Base-by-base conservation (phyloP, 768 basidiomycete species). In the Panaeolus papilionaceus region DNA sequence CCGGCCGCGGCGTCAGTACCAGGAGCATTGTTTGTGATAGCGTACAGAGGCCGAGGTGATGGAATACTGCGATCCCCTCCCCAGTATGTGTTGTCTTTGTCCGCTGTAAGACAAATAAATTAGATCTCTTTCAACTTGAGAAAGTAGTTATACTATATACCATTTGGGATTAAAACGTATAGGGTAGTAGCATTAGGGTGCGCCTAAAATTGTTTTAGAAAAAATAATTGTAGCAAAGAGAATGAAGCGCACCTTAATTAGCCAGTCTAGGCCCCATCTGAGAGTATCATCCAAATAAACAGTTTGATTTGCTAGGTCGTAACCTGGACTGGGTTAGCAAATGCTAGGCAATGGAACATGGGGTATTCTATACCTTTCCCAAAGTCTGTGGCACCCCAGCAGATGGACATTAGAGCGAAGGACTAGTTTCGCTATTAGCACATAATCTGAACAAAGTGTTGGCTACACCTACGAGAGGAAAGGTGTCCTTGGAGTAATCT, bases 401-500 rank as follows among this genome's bases (percentile, higher is more conserved):
- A 94, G 61, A 94, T 83, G 0, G 93, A 93, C 85, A 91, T 93
- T 20, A 96, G 79, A 0, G 92, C 87, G 72, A 92, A 94, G n/a
- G 89, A 88, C 91, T 94, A 71, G 26, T 42, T 28, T 10, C 10
- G 16, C 33, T 18, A 12, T 42, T 58, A 49, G 14, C 37, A 18
- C 28, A 11, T 7, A 23, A 63, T 40, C 39, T 10, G n/a, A 6
- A 44, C 33, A n/a, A 8, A 39, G 28, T 38, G 10, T 7, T 28
- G 11, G 12, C 28, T 33, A 18, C 61, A 68, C 86, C 74, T 64
- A 93, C 94, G 75, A 97, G 78, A 12, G 96, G 93, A 71, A 88
- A 96, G 2, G 93, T 92, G 63, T 89, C 90, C 74, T 96, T 97
- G 78, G 96, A 91, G 76, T 91, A 97, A 79, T 96, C 92, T 92